Conservation (phyloP, 208 protist genomes). For the Endotrypanum monterogeii region DNA sequence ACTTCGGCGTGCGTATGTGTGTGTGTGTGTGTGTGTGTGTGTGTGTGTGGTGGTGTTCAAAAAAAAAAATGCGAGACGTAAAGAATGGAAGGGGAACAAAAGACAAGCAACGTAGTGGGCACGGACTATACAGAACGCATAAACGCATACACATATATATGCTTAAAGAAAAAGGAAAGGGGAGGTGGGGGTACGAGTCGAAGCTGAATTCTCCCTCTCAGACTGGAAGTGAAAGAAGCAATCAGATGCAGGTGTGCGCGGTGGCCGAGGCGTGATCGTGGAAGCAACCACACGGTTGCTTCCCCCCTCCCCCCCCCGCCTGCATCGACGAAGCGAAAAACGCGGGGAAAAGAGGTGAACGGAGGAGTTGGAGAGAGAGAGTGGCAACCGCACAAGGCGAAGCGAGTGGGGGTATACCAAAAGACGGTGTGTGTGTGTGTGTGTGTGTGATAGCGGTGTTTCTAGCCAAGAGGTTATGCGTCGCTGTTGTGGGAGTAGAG, state of each 20-base stretch:
- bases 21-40: background rate
- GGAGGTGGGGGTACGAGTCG: background rate
- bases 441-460: background rate
- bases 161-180: too few relatives aligned
- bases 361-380: background rate
- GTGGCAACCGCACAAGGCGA: background rate
- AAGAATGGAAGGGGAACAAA: background rate
- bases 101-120: too few relatives aligned
- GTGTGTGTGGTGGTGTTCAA: background rate
- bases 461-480: background rate
- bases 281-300: background rate
- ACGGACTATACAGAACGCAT: too few relatives aligned
- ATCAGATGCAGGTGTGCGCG: background rate
- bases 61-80: too few relatives aligned
- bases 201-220: too few relatives aligned
- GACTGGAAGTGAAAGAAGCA: background rate
- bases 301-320: background rate
- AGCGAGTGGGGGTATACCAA: background rate
- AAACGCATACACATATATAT: too few relatives aligned
- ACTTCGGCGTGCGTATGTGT: too few relatives aligned
- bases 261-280: background rate
- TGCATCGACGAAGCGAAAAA: background rate
- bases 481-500: background rate
- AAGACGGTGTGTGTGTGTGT: too few relatives aligned
- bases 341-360: background rate